Evolutionary conservation across 306 rosid species (phyloP).

Genomic region (Dalbergia oliveri): DNA sequence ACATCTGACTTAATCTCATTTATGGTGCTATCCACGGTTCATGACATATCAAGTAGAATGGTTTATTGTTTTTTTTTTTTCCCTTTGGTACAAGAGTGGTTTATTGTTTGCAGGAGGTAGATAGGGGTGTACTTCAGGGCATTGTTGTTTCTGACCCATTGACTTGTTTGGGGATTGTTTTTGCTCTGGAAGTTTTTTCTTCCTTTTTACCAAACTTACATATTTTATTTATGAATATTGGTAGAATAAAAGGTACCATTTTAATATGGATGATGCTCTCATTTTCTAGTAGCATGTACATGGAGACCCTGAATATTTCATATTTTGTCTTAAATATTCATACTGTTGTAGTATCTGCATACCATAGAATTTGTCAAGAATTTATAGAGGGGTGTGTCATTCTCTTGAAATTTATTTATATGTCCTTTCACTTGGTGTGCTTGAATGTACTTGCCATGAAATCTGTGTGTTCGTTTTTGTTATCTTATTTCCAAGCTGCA

Average conservation of each 20-base stretch:
- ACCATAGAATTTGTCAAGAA: constrained; percentile 22
- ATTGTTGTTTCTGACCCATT: constrained; percentile 25
- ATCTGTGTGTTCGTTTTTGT: not conserved
- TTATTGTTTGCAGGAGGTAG: constrained; percentile 3
- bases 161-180: constrained; percentile 30
- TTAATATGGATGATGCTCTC: constrained; percentile 14
- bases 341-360: constrained; percentile 6
- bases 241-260: constrained; percentile 27
- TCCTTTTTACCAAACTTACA: constrained; percentile 1
- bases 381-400: constrained; percentile 14
- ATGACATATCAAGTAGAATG: constrained; percentile 32
- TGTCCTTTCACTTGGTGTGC: not conserved
- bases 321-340: not conserved
- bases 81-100: no score
- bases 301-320: constrained; percentile 17
- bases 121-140: constrained; percentile 20
- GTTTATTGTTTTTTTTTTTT: not conserved
- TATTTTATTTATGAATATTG: constrained; percentile 16
- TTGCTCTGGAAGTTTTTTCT: constrained; percentile 14
- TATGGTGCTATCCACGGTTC: not conserved
- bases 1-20: constrained; percentile 19
- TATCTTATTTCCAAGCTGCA: constrained; percentile 20
- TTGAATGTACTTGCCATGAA: no score
- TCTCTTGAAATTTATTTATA: constrained; percentile 21
- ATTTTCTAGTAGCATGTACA: constrained; percentile 13